Conservation (phyloP, 768 basidiomycete species). For the Zangia roseola region DNA sequence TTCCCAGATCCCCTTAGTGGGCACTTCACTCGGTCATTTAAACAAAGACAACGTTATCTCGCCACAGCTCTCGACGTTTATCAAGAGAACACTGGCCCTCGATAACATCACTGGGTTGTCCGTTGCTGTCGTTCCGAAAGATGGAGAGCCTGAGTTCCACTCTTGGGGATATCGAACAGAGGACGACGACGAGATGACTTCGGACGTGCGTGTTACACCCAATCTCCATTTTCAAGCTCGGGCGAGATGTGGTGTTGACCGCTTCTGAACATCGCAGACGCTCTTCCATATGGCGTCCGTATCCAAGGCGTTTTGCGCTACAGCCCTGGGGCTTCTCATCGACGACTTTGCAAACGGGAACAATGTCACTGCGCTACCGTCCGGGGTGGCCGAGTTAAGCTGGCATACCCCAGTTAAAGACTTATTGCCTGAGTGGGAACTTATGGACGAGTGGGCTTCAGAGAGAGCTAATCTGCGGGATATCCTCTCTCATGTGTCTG, state of each 20-base stretch:
- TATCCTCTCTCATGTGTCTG: constrained; percentile 39
- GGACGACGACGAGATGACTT: constrained; percentile 29
- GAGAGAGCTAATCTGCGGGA: constrained; percentile 36
- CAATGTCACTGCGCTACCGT: constrained; percentile 37
- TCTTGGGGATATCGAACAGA: constrained; percentile 38
- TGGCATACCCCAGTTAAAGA: constrained; percentile 39
- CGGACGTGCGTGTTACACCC: constrained; percentile 37
- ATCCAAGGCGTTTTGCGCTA: constrained; percentile 40
- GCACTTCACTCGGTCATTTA: too few species aligned
- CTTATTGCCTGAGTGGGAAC: constrained; percentile 41
- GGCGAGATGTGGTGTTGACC: neutral
- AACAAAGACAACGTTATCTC: constrained; percentile 11
- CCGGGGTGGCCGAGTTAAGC: constrained; percentile 25
- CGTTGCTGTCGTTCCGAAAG: constrained; percentile 24
- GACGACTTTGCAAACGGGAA: constrained; percentile 38
- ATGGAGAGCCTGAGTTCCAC: constrained; percentile 29
- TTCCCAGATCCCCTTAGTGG: neutral
- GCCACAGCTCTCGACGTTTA: constrained; percentile 16
- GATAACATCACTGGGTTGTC: constrained; percentile 33
- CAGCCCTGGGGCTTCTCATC: constrained; percentile 15
- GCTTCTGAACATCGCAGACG: constrained; percentile 28
- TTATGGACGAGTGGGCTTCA: constrained; percentile 40
- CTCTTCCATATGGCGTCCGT: constrained; percentile 37
- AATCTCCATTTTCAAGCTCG: neutral
- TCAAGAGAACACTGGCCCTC: constrained; percentile 14